These are phyloP conservation scores for Quercus variabilis DNA, from an alignment of 306 rosid genomes.

Conservation along the genomic window DNA sequence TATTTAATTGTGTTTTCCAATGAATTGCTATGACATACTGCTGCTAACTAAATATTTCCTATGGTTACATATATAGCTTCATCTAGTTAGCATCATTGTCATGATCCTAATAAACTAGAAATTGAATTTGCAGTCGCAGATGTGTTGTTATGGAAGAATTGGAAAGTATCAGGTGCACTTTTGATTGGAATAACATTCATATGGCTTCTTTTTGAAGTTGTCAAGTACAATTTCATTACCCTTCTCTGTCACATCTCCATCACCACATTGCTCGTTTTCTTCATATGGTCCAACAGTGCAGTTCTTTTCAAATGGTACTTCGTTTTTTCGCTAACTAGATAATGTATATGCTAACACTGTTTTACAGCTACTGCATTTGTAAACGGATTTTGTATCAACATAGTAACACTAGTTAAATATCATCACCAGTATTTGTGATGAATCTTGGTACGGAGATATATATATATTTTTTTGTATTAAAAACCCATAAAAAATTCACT, in stretches of 20 bases:
- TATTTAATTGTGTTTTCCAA: too few species aligned
- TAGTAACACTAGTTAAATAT: too few species aligned
- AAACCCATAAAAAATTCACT: too few species aligned
- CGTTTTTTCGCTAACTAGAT: neutral
- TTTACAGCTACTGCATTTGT: neutral
- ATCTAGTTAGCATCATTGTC: neutral
- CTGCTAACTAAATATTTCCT: too few species aligned
- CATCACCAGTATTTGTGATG: too few species aligned
- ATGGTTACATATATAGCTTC: neutral
- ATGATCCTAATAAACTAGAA: constrained; percentile 10
- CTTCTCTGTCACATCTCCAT: constrained; percentile 67
- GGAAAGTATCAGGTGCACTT: constrained; percentile 41
- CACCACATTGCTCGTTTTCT: constrained; percentile 58
- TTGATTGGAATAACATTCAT: constrained; percentile 57
- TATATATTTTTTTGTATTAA: too few species aligned
- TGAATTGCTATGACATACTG: too few species aligned
- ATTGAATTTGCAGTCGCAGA: constrained; percentile 57
- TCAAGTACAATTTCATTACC: constrained; percentile 64
- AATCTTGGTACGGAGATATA: too few species aligned
- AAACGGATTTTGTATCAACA: too few species aligned
- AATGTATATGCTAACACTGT: too few species aligned
- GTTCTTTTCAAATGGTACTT: constrained; percentile 56
- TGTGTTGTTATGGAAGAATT: constrained; percentile 64
- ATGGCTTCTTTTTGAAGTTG: constrained; percentile 79
- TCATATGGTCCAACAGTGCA: constrained; percentile 54